Evolutionary conservation across 1,284 basidiomycete genomes (phyloP).

Genomic region (Rhodotorula sp.): DNA sequence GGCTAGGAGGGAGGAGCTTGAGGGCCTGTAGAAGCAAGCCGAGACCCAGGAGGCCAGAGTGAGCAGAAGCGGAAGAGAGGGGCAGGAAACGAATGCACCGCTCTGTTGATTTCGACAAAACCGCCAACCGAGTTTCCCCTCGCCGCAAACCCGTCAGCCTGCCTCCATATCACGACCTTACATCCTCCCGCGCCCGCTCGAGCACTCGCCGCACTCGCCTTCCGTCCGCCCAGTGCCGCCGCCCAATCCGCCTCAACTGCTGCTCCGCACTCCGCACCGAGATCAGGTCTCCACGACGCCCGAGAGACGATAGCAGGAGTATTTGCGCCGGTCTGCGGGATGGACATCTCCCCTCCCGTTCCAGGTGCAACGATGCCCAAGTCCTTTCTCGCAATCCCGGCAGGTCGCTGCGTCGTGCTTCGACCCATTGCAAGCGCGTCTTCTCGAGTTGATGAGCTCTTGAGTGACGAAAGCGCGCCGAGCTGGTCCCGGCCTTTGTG

Average conservation of each 20-base stretch:
- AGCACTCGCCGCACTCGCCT: slow-evolving; percentile 8
- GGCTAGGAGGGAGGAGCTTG: slow-evolving; percentile 28
- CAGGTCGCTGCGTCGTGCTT: slow-evolving; percentile 8
- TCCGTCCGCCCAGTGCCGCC: background rate
- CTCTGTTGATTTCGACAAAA: slow-evolving; percentile 40
- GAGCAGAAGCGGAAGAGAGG: background rate
- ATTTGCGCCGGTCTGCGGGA: slow-evolving; percentile 34
- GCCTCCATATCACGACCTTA: slow-evolving; percentile 37
- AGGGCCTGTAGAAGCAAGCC: slow-evolving; percentile 12
- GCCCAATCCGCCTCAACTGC: background rate
- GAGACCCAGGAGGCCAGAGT: background rate
- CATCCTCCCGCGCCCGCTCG: slow-evolving; percentile 33
- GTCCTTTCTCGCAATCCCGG: background rate
- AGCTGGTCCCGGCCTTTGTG: slow-evolving; percentile 18
- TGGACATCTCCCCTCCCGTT: background rate
- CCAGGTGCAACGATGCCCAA: background rate
- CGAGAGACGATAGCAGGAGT: slow-evolving; percentile 29
- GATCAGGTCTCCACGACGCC: slow-evolving; percentile 7
- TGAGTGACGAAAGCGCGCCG: background rate
- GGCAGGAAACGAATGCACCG: slow-evolving; percentile 19
- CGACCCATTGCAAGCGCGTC: slow-evolving; percentile 18
- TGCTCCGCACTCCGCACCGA: background rate
- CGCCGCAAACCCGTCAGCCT: slow-evolving; percentile 37
- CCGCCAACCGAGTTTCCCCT: slow-evolving; percentile 40
- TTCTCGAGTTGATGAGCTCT: background rate